Percentiles rank a stretch among this genome's conserved stretches.
Conservation (phyloP, 2,329 filamentous ascomycete genomes). For the Venturia nashicola region DNA sequence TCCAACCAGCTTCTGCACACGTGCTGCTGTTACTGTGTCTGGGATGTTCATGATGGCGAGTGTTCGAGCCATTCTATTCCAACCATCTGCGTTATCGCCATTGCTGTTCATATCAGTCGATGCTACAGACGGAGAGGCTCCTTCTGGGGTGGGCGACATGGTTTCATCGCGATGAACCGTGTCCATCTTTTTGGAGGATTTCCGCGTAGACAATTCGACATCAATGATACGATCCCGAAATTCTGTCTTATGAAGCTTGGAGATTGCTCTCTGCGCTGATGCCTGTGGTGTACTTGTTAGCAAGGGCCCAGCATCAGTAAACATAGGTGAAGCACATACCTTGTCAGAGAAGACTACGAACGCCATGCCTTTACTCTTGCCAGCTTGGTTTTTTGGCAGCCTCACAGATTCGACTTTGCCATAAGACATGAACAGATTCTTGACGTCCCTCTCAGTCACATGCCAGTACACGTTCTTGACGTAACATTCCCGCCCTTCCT, state of each 20-base stretch:
- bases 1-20: slow-evolving; percentile 62
- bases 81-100: slow-evolving; percentile 13
- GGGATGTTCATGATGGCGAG: slow-evolving; percentile 76
- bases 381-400: slow-evolving; percentile 54
- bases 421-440: slow-evolving; percentile 59
- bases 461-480: slow-evolving; percentile 78
- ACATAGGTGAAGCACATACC: slow-evolving; percentile 25
- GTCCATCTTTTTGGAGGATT: background rate
- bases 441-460: slow-evolving; percentile 59
- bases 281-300: slow-evolving; percentile 13
- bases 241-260: slow-evolving; percentile 20
- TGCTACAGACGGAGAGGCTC: slow-evolving; percentile 18
- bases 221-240: slow-evolving; percentile 22
- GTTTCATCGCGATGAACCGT: slow-evolving; percentile 8
- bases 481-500: slow-evolving; percentile 81
- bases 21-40: slow-evolving; percentile 83
- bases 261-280: slow-evolving; percentile 20
- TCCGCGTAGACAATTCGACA: slow-evolving; percentile 18
- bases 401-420: slow-evolving; percentile 63
- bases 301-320: background rate
- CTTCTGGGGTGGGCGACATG: slow-evolving; percentile 9
- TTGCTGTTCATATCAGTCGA: slow-evolving; percentile 7
- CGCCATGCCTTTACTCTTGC: slow-evolving; percentile 62
- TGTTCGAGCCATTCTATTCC: slow-evolving; percentile 45
- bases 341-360: slow-evolving; percentile 67